Base-by-base conservation (phyloP, 1,284 basidiomycete genomes). In the Amylostereum areolatum region DNA sequence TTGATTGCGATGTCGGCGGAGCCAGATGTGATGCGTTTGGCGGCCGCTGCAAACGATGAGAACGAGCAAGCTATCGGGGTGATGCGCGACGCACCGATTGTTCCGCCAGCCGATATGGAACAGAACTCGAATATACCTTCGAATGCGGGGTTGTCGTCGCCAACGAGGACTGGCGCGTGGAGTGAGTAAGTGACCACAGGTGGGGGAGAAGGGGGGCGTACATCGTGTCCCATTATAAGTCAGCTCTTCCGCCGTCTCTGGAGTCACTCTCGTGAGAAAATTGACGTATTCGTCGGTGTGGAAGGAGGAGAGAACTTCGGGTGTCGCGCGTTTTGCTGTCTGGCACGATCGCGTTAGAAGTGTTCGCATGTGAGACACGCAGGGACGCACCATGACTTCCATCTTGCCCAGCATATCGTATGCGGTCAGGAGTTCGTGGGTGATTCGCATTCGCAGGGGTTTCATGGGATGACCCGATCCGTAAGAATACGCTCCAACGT, bases 201-300 rank as follows among this genome's bases (percentile, higher is more conserved):
- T 9, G 6, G 27, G 34, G 28, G 30, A 1, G 48, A 49, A 46
- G 34, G 37, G n/a, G 12, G 39, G 75, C 89, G 62, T 59, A 92
- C 92, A 96, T 66, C 89, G 74, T 46, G 82, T 82, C 10, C 90
- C 92, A 50, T 89, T 81, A 55, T 82, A 89, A 1, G 92, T 95
- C 59, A 97, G 69, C 47, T 89, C 85, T 55, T 89, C 85, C 1
- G 78, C 82, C 5, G 87, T 93, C 66, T 97, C 94, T 0, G 94
- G 94, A 0, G 89, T 90, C 33, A 98, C 93, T 45, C 82, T 80
- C 50, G 81, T 78, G 29, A 99, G 72, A 58, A 98, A 95, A 59
- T 97, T 83, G 54, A 99, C 81, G 68, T 97, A 98, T 74, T 99
- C 96, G 71, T 99, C 96, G 9, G 95, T 96, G 67, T 99, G 97